These are phyloP conservation scores for Reticulascus tulasneorum DNA, from an alignment of 2,329 filamentous ascomycete genomes.

Conservation along the genomic window DNA sequence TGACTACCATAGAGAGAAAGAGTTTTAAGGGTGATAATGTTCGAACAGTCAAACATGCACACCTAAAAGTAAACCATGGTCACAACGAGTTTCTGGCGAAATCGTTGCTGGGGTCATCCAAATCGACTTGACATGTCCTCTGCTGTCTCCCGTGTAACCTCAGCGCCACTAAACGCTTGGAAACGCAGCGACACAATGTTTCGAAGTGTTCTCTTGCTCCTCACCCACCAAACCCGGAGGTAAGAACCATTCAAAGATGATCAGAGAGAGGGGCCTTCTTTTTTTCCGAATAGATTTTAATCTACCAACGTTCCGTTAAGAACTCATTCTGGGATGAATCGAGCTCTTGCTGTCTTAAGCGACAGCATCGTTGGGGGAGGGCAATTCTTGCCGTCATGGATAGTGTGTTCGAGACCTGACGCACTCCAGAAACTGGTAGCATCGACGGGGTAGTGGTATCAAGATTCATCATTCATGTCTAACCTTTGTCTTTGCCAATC, in stretches of 20 bases:
- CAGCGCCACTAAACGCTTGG: too few species aligned
- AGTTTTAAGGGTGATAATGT: too few species aligned
- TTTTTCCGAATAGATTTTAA: slow-evolving; percentile 28
- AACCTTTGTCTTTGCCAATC: slow-evolving; percentile 16
- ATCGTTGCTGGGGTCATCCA: too few species aligned
- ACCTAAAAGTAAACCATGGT: too few species aligned
- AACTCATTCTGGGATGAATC: slow-evolving; percentile 63
- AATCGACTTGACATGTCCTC: too few species aligned
- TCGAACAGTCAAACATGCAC: too few species aligned
- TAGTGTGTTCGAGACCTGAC: slow-evolving; percentile 6
- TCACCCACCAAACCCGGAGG: slow-evolving; percentile 29
- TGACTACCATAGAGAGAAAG: too few species aligned
- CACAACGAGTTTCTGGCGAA: too few species aligned
- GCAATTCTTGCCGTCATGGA: not conserved
- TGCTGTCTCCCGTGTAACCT: too few species aligned
- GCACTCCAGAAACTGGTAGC: slow-evolving; percentile 8
- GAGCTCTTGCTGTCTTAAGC: slow-evolving; percentile 68
- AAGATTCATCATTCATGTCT: slow-evolving; percentile 16
- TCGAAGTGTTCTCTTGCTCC: slow-evolving; percentile 39
- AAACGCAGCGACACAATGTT: too few species aligned
- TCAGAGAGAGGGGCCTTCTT: slow-evolving; percentile 33
- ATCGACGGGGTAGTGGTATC: slow-evolving; percentile 14
- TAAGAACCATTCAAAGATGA: slow-evolving; percentile 21
- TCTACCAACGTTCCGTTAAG: slow-evolving; percentile 86
- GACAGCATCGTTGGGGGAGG: slow-evolving; percentile 61